phyloP scores from a whole-genome alignment of 2,329 filamentous ascomycete genomes.

The Fusarium annulatum region DNA sequence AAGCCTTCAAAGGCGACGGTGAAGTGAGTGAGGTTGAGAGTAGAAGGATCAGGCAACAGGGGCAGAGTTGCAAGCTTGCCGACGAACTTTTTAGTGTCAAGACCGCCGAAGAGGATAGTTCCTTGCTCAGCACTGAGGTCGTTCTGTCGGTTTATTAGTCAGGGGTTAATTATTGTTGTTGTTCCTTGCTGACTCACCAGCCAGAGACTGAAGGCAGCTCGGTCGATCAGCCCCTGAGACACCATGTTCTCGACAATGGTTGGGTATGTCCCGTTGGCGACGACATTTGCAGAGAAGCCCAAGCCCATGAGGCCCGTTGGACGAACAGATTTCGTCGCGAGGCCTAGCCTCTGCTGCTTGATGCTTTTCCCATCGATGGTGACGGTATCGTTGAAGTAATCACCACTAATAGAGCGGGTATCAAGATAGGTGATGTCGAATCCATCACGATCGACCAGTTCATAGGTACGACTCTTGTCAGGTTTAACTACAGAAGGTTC shows the following conservation, averaged over 20 bases:
- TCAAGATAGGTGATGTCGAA: constrained; percentile 73
- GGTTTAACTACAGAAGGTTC: constrained; percentile 51
- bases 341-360: constrained; percentile 65
- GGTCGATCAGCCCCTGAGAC: constrained; percentile 69
- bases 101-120: constrained; percentile 80
- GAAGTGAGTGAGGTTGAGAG: constrained; percentile 55
- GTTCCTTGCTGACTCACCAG: constrained; percentile 51
- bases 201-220: constrained; percentile 76
- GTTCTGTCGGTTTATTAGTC: constrained; percentile 53
- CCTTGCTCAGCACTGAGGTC: constrained; percentile 73
- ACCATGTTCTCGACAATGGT: constrained; percentile 75
- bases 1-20: constrained; percentile 53
- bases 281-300: constrained; percentile 65
- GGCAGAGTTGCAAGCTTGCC: constrained; percentile 58
- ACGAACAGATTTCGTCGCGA: constrained; percentile 61
- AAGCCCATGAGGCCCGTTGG: constrained; percentile 69
- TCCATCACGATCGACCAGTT: constrained; percentile 53
- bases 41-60: constrained; percentile 59
- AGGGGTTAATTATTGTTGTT: no score
- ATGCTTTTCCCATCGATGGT: constrained; percentile 61
- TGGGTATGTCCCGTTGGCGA: constrained; percentile 56
- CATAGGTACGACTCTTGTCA: constrained; percentile 60
- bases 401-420: constrained; percentile 62
- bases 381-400: constrained; percentile 69
- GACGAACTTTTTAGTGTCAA: constrained; percentile 78